A percentile compares a stretch with the other conserved stretches of the same genome.
Evolutionary conservation across 176 grass and related monocot genomes (phyloP).

Genomic region (Echinochloa phyllopogon): DNA sequence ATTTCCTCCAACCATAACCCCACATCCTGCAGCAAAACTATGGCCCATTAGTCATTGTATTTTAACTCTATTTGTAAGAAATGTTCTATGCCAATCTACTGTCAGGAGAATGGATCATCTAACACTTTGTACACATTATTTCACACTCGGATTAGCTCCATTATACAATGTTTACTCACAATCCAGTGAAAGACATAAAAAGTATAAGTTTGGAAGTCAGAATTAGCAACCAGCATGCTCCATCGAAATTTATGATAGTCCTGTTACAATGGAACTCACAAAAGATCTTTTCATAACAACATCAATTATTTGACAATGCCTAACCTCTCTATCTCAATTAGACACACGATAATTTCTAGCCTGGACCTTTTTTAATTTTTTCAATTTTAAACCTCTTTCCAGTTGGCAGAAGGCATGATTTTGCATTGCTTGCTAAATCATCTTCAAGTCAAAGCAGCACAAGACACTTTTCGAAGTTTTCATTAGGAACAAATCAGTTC

Average conservation of each 20-base stretch:
- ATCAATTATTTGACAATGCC: background rate
- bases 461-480: slow-evolving; percentile 9
- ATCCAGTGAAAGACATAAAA: slow-evolving; percentile 17
- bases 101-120: background rate
- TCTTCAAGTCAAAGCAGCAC: background rate
- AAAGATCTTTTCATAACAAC: background rate
- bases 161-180: slow-evolving; percentile 15
- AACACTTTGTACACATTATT: background rate
- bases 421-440: background rate
- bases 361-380: background rate
- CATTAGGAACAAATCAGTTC: slow-evolving; percentile 21
- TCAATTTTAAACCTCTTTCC: background rate
- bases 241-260: background rate
- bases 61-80: slow-evolving; percentile 12
- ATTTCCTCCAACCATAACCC: slow-evolving; percentile 93
- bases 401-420: background rate
- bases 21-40: slow-evolving; percentile 76
- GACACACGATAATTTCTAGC: background rate
- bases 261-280: background rate
- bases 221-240: background rate
- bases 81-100: background rate
- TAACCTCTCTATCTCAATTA: background rate
- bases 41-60: background rate
- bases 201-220: background rate
- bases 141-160: background rate